Evolutionary conservation across 257 asterid genomes (phyloP).

Genomic region (Eustoma russellianum): DNA sequence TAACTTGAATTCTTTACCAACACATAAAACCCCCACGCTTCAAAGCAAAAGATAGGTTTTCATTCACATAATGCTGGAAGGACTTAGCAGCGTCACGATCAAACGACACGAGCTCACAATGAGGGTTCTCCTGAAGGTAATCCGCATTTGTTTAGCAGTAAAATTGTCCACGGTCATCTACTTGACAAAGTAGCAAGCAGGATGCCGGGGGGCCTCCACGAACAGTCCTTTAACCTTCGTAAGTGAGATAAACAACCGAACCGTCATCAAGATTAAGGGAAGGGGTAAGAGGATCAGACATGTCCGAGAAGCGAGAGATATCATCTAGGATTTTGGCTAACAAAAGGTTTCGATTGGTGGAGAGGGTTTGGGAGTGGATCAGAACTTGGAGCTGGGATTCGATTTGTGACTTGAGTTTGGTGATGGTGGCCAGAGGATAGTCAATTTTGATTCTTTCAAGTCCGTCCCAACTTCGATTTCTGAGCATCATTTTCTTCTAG

Average conservation of each 20-base stretch:
- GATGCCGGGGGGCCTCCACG: conserved; percentile 65
- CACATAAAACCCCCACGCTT: conserved; percentile 90
- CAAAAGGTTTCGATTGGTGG: no score
- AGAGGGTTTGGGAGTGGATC: no score
- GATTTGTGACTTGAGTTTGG: no score
- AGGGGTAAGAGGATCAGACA: conserved; percentile 41
- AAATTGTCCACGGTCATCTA: conserved; percentile 99
- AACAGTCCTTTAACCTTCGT: conserved; percentile 73
- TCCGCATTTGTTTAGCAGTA: no score
- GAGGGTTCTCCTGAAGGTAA: conserved; percentile 84
- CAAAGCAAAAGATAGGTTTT: conserved; percentile 70
- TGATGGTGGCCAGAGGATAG: conserved; percentile 52
- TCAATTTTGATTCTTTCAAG: conserved; percentile 77
- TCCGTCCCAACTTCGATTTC: conserved; percentile 97
- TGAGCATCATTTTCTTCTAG: conserved; percentile 93
- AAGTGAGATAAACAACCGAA: conserved; percentile 65
- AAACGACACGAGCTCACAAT: conserved; percentile 78
- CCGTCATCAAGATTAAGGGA: conserved; percentile 59
- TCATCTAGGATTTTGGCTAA: no score
- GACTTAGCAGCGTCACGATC: conserved; percentile 90
- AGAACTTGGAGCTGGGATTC: conserved; percentile 73
- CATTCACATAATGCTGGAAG: conserved; percentile 86
- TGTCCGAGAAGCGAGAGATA: conserved; percentile 70
- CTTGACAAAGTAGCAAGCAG: conserved; percentile 80
- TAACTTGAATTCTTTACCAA: no score